Percentiles rank a stretch among this genome's conserved stretches.
These are phyloP conservation scores for Sclerotinia spermophila DNA, from an alignment of 2,329 filamentous ascomycete species.

Conservation along the genomic window DNA sequence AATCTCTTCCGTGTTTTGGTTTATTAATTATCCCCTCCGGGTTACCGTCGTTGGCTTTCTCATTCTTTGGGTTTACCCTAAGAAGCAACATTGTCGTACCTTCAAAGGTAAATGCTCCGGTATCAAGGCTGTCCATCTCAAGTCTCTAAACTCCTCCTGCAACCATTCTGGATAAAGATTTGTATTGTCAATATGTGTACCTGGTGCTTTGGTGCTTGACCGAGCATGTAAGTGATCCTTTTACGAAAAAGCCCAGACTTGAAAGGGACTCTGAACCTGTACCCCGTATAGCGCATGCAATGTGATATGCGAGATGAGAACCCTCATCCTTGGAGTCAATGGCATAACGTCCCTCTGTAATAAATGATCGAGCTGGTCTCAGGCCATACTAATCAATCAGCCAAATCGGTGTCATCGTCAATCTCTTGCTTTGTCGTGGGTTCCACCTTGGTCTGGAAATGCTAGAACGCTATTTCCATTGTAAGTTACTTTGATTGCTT, in stretches of 20 bases:
- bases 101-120: slow-evolving; percentile 69
- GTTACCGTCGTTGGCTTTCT: slow-evolving; percentile 54
- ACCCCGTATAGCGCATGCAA: slow-evolving; percentile 64
- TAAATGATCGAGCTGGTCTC: neutral
- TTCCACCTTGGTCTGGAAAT: neutral
- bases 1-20: slow-evolving; percentile 69
- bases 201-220: slow-evolving; percentile 72
- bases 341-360: slow-evolving; percentile 80
- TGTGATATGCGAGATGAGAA: slow-evolving; percentile 74
- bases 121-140: slow-evolving; percentile 71
- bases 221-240: slow-evolving; percentile 74
- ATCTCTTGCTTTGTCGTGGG: neutral
- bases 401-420: no score
- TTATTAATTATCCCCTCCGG: slow-evolving; percentile 70
- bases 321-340: slow-evolving; percentile 68
- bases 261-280: neutral
- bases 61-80: slow-evolving; percentile 57
- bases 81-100: slow-evolving; percentile 78
- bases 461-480: neutral
- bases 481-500: neutral
- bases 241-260: slow-evolving; percentile 61
- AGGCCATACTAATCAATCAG: no score
- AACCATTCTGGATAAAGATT: slow-evolving; percentile 71
- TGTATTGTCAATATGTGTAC: slow-evolving; percentile 61
- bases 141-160: slow-evolving; percentile 65